Base-by-base conservation (phyloP, 768 basidiomycete species). In the Chlorophyllum brunneum region DNA sequence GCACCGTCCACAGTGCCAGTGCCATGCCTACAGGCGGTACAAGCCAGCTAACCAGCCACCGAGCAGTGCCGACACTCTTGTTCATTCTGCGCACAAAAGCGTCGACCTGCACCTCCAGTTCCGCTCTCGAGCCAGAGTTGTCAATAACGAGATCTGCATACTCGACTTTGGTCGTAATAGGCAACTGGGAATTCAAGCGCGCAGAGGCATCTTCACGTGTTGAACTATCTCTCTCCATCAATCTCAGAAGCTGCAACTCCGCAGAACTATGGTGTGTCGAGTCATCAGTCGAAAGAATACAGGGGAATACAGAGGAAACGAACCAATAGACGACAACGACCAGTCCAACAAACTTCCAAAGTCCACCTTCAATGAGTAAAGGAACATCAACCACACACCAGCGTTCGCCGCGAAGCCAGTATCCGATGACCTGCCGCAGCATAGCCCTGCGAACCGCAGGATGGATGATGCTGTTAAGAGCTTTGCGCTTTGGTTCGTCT, bases 241-340 rank as follows among this genome's bases (percentile, higher is more conserved):
- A 78, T 6, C 95, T 83, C 45, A 84, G 80, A 1, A 95, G 78
- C 61, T 99, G 95, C 0, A 93, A 72, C 47, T 88, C 84, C 2
- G 83, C 75, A 8, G 93, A 89, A 60, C 95, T 95, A 58, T 29
- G 16, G 30, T 22, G 16, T 38, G n/a, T n/a, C n/a, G n/a, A n/a
- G n/a, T 18, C 15, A 2, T 15, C 18, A 15, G 15, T 18, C 15
- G 16, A 6, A 5, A 18, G 37, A 5, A 10, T 38, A 38, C 20
- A 20, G 43, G 7, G 26, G 8, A 13, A n/a, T n/a, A 51, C 31
- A 20, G 22, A 37, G 15, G 36, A 30, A 37, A 42, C 80, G 44
- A 48, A 97, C 95, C 94, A 97, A 63, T 92, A 95, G 4, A 97
- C 94, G 8, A 99, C 85, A 2, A 94, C 76, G 20, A 98, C 83